These are phyloP conservation scores for Carex kokanica DNA, from an alignment of 176 grass and related monocot genomes.

Conservation along the genomic window DNA sequence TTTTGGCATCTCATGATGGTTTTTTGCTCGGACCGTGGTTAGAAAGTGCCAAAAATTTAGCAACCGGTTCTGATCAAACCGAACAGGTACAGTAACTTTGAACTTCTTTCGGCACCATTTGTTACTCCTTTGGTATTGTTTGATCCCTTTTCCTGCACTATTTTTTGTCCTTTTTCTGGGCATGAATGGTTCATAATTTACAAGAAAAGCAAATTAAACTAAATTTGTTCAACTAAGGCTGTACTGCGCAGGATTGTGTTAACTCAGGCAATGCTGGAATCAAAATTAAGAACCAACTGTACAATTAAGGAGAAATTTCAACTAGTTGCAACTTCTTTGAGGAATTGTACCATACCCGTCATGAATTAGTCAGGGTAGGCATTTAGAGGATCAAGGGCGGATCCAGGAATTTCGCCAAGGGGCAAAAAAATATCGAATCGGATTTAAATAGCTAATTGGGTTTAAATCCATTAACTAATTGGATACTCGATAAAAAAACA, in stretches of 20 bases:
- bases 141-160: not conserved
- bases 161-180: not conserved
- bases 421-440: too few relatives aligned
- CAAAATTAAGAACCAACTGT: not conserved
- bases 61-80: slow-evolving; percentile 45
- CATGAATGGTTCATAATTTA: not conserved
- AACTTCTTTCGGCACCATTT: not conserved
- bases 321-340: not conserved
- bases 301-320: not conserved
- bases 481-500: too few relatives aligned
- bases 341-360: not conserved
- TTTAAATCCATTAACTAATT: too few relatives aligned
- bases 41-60: slow-evolving; percentile 60
- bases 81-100: slow-evolving; percentile 52
- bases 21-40: slow-evolving; percentile 85
- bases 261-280: not conserved
- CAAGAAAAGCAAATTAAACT: not conserved
- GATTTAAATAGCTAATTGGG: too few relatives aligned
- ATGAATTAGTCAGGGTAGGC: not conserved
- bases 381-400: not conserved
- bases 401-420: too few relatives aligned
- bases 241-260: not conserved
- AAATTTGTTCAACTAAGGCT: not conserved
- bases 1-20: slow-evolving; percentile 65
- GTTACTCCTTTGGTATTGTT: not conserved